phyloP scores from a whole-genome alignment of 2,329 filamentous ascomycete genomes.

The Aspergillus sp. region DNA sequence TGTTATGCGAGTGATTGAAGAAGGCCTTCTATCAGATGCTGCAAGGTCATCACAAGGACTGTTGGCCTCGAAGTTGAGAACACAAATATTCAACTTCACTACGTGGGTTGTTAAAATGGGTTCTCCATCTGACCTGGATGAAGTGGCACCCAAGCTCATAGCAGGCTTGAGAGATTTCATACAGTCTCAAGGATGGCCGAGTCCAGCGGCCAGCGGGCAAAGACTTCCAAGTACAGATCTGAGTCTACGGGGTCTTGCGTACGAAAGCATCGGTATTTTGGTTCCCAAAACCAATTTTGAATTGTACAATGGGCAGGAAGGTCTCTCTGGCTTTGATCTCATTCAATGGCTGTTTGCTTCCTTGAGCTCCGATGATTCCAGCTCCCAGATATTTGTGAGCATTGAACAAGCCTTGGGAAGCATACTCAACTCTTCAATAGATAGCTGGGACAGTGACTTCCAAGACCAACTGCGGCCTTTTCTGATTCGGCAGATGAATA shows the following conservation, averaged over 20 bases:
- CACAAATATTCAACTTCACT: slow-evolving; percentile 80
- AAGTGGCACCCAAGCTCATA: slow-evolving; percentile 69
- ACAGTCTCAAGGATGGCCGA: slow-evolving; percentile 79
- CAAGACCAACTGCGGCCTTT: slow-evolving; percentile 54
- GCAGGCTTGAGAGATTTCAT: slow-evolving; percentile 71
- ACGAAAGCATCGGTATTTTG: slow-evolving; percentile 86
- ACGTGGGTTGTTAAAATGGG: slow-evolving; percentile 82
- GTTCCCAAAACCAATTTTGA: slow-evolving; percentile 52
- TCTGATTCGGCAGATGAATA: slow-evolving; percentile 68
- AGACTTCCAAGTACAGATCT: slow-evolving; percentile 62
- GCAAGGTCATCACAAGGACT: slow-evolving; percentile 58
- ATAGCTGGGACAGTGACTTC: slow-evolving; percentile 45
- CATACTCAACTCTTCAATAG: slow-evolving; percentile 62
- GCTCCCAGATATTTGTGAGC: slow-evolving; percentile 74
- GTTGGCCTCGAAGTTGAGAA: slow-evolving; percentile 76
- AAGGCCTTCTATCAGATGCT: slow-evolving; percentile 57
- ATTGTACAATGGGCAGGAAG: slow-evolving; percentile 30
- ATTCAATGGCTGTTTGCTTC: slow-evolving; percentile 82
- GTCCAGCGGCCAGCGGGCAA: slow-evolving; percentile 53
- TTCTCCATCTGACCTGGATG: slow-evolving; percentile 59
- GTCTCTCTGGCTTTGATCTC: slow-evolving; percentile 52
- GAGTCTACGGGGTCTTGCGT: slow-evolving; percentile 74
- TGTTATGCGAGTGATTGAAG: slow-evolving; percentile 69
- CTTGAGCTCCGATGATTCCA: slow-evolving; percentile 74
- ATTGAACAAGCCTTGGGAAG: slow-evolving; percentile 87